Percentiles rank a stretch among this genome's conserved stretches.
Conservation (phyloP, 192 early-diverging fungal species). For the Mortierella alpina region DNA sequence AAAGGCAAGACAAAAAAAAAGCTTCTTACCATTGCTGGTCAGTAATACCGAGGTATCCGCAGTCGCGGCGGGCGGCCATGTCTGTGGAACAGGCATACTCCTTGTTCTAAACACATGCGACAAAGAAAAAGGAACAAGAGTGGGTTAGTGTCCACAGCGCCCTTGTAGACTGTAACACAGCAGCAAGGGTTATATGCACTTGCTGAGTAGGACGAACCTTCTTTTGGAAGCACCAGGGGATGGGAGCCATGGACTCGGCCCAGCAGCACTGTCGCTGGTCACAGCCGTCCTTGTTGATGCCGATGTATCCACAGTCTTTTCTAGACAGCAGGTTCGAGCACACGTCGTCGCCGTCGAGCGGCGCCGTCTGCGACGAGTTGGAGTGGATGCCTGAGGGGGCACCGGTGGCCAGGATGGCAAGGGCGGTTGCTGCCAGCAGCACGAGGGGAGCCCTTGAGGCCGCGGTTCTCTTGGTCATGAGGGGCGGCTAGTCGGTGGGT, state of each 20-base stretch:
- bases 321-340: conserved; percentile 12
- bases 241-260: conserved; percentile 19
- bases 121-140: not conserved
- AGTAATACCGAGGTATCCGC: conserved; percentile 33
- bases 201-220: conserved; percentile 11
- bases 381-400: not conserved
- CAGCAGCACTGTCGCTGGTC: conserved; percentile 46
- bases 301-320: conserved; percentile 37
- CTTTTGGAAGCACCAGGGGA: conserved; percentile 51
- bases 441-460: too few relatives aligned
- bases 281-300: conserved; percentile 31
- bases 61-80: conserved; percentile 32
- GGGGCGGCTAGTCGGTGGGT: too few relatives aligned
- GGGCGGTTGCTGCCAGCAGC: too few relatives aligned
- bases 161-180: not conserved
- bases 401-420: not conserved
- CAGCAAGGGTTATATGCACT: not conserved
- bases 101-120: conserved; percentile 11
- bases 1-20: conserved; percentile 1
- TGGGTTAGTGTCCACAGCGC: not conserved
- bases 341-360: not conserved
- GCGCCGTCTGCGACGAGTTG: not conserved
- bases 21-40: conserved; percentile 24
- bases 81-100: conserved; percentile 33
- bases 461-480: too few relatives aligned